These are phyloP conservation scores for Marchantia paleacea DNA, from an alignment of 225 moss, liverwort and hornwort species.

Conservation along the genomic window DNA sequence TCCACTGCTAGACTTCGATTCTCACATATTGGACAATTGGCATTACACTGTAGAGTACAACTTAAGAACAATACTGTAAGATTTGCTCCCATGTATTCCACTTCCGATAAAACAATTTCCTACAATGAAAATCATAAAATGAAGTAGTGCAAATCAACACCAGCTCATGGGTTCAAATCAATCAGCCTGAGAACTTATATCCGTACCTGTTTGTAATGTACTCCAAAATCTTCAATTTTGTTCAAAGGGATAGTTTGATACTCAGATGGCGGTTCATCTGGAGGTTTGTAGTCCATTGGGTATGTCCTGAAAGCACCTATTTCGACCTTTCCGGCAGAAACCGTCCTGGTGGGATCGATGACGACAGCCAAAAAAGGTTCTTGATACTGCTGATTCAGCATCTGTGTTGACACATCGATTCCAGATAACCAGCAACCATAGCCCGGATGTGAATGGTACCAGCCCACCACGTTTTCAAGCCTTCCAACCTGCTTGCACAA, in stretches of 20 bases:
- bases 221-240: slow-evolving; percentile 92
- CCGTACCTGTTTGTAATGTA: slow-evolving; percentile 78
- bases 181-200: neutral
- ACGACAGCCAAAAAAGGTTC: slow-evolving; percentile 89
- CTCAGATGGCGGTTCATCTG: slow-evolving; percentile 87
- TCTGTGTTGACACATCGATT: slow-evolving; percentile 82
- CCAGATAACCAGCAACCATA: slow-evolving; percentile 98
- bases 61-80: no score
- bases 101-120: no score
- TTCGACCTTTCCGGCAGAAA: slow-evolving; percentile 86
- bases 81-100: no score
- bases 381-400: slow-evolving; percentile 84
- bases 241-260: slow-evolving; percentile 88
- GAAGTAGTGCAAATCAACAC: no score
- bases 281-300: slow-evolving; percentile 75
- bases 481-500: slow-evolving; percentile 74
- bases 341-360: slow-evolving; percentile 83
- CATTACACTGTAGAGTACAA: no score
- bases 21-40: no score
- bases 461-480: slow-evolving; percentile 90
- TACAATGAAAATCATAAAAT: no score
- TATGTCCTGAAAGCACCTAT: slow-evolving; percentile 90
- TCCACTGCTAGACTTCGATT: no score
- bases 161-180: neutral
- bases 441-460: slow-evolving; percentile 97